Evolutionary conservation across 768 basidiomycete species (phyloP), one percentile per base, ranked within the genome.

Genomic region (Suillus ampliporus): DNA sequence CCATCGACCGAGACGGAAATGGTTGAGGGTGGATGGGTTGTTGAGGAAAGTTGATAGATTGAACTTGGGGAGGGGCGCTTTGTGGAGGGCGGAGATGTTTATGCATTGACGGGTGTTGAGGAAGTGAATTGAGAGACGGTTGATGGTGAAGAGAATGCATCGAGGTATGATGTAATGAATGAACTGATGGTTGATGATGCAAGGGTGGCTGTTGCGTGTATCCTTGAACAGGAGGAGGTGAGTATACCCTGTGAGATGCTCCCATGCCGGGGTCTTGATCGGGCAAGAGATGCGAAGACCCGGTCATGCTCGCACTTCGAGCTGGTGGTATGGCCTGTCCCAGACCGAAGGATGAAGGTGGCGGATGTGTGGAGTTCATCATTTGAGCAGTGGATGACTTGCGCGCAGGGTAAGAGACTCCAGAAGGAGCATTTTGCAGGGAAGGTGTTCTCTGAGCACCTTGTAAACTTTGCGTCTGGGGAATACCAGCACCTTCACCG

Each of bases 321-420:
- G 71, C 50, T 37, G 81, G 78, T n/a, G 79, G 76, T 23, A 79
- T 64, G 17, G 74, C 63, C 60, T 76, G 75, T 44, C 77, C 76
- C 19, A 81, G 78, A 50, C 64, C 69, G 60, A 77, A 76, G 43
- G 79, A 74, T 37, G 81, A 74, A 43, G 79, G 76, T 17, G 65
- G 65, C 21, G 54, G 57, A 50, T 65, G 59, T 41, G 48, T 51
- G 37, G 63, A 40, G 40, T 44, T 44, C 43, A 19, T 40, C 54
- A 61, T 50, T 35, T 69, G 62, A 28, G 58, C 62, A 23, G 61
- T 54, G 17, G 76, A 74, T 43, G 72, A 72, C 61, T 66, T 65
- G 59, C 68, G 76, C 38, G 64, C 57, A n/a, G 72, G 61, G 35
- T 70, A 65, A 14, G 50, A 51, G n/a, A 58, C 40, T 19, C 66